phyloP scores from a whole-genome alignment of 805 yeast genomes.

The Debaryomyces maramus region DNA sequence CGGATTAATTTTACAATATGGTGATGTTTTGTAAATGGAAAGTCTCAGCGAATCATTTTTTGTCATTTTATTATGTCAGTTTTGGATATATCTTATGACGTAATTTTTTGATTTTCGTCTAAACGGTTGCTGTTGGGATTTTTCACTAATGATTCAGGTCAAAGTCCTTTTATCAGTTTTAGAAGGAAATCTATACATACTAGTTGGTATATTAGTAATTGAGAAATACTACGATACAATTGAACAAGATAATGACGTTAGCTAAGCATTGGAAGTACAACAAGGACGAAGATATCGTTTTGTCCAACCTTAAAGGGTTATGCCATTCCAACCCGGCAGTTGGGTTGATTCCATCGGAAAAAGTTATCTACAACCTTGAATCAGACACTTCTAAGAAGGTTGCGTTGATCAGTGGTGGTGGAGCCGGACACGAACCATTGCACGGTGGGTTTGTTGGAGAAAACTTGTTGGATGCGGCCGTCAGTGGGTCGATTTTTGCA shows the following conservation, averaged over 20 bases:
- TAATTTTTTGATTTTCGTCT: too few relatives aligned
- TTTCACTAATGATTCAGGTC: too few relatives aligned
- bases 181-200: too few relatives aligned
- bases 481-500: constrained; percentile 89
- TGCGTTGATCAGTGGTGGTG: constrained; percentile 85
- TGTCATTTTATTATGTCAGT: too few relatives aligned
- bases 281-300: constrained; percentile 44
- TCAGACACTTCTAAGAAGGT: constrained; percentile 52
- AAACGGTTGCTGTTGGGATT: too few relatives aligned
- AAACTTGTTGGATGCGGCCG: constrained; percentile 82
- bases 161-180: too few relatives aligned
- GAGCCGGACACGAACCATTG: constrained; percentile 93
- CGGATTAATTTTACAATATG: too few relatives aligned
- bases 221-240: not conserved
- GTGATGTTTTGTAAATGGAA: too few relatives aligned
- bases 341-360: constrained; percentile 53
- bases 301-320: constrained; percentile 52
- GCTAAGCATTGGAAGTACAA: constrained; percentile 53
- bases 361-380: constrained; percentile 50
- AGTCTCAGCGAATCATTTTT: too few relatives aligned
- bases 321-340: constrained; percentile 56
- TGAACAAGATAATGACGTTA: constrained; percentile 18
- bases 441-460: constrained; percentile 91
- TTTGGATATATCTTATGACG: too few relatives aligned
- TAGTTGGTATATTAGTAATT: too few relatives aligned